Base-by-base conservation (phyloP, 2,329 filamentous ascomycete genomes). In the Thielaviopsis punctulata region DNA sequence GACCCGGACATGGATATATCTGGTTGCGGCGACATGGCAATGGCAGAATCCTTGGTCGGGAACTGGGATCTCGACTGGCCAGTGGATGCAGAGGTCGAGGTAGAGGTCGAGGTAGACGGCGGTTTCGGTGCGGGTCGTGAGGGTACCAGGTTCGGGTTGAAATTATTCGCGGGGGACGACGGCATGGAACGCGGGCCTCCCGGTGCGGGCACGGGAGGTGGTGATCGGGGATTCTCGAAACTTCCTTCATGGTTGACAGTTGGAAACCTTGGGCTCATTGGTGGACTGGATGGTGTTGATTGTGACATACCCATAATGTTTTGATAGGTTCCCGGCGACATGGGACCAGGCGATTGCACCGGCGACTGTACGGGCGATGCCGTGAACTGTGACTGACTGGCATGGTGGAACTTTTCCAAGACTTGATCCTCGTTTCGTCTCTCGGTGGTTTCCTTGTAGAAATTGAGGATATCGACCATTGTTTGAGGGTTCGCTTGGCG, bases 331-430 rank as follows among this genome's bases (percentile, higher is more conserved):
- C 69, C 69, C 61, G 76, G 68, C 61, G 73, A 73, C 61, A 73
- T 61, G 25, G 52, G 15, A 36, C 46, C 36, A 62, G 69, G 65
- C 57, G 69, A 61, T 62, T 69, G 63, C 61, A 68, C 61, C 62
- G 70, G 62, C 57, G 66, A 58, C 66, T 59, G 58, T 68, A 63
- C 58, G 71, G 66, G 51, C 73, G 70, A 60, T 69, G 62, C 23
- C 18, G 24, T 43, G 44, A 23, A 30, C 55, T 77, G 74, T 55
- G 68, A 64, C 9, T 81, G 73, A 61, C 82, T 80, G 51, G 84
- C 87, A 69, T 95, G 82, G 61, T 93, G 87, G 65, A 98, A 95
- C 66, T 98, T 98, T 66, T 96, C 89, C 72, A 92, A 86, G 53
- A 92, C 83, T 60, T 86, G 84, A 62, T 95, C 86, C 63, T 95